Percentiles rank a stretch among this genome's conserved stretches.
phyloP scores from a whole-genome alignment of 1,284 basidiomycete genomes.

The Tetrapyrgos nigripes region DNA sequence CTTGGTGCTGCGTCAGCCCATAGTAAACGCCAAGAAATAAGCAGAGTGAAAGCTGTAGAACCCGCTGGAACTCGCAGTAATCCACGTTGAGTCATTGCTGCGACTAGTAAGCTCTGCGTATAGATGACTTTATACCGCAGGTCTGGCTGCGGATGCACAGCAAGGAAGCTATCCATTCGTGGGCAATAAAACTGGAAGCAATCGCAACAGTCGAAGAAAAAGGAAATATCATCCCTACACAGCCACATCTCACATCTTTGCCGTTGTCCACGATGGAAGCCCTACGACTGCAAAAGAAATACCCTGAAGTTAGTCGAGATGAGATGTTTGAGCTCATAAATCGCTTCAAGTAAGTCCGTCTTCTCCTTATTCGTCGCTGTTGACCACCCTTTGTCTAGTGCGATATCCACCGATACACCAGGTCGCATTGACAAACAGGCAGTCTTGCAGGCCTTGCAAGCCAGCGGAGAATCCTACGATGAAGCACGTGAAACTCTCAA shows the following conservation, averaged over 20 bases:
- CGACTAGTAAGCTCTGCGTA: no score
- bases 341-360: conserved; percentile 84
- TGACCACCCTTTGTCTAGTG: conserved; percentile 48
- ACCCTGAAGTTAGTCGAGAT: conserved; percentile 89
- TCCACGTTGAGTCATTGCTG: no score
- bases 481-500: conserved; percentile 92
- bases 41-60: no score
- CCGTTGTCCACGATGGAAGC: conserved; percentile 70
- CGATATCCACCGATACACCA: conserved; percentile 84
- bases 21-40: no score
- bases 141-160: no score
- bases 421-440: conserved; percentile 86
- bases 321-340: conserved; percentile 94
- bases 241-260: conserved; percentile 7
- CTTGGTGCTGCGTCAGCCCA: no score
- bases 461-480: conserved; percentile 90
- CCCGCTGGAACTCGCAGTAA: no score
- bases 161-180: no score
- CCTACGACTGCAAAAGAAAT: conserved; percentile 91
- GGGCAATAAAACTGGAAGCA: no score
- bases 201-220: no score
- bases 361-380: conserved; percentile 4
- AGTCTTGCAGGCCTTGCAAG: conserved; percentile 80
- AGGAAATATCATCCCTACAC: not conserved
- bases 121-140: no score